phyloP scores from a whole-genome alignment of 257 asterid genomes.

The Solanum habrochaites region DNA sequence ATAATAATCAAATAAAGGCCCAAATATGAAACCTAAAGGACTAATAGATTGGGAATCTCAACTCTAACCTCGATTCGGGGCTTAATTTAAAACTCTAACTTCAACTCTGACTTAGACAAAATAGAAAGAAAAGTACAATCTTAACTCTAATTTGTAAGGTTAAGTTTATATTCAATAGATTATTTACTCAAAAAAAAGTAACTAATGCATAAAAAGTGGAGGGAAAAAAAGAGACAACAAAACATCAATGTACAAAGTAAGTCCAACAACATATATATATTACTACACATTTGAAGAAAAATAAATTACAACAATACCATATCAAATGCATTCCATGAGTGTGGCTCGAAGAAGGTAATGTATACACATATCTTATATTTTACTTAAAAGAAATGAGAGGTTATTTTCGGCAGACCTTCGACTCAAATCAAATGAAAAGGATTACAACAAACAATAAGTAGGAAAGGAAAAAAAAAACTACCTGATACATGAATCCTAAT shows the following conservation, averaged over 20 bases:
- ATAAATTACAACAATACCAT: background rate
- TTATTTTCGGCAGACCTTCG: background rate
- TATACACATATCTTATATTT: background rate
- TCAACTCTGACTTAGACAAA: background rate
- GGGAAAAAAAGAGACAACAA: background rate
- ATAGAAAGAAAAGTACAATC: background rate
- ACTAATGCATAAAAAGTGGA: background rate
- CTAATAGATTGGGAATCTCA: background rate
- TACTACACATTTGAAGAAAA: background rate
- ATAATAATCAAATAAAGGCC: background rate
- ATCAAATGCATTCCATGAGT: background rate
- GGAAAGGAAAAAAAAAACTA: background rate
- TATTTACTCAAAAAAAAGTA: background rate
- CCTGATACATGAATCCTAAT: accelerated
- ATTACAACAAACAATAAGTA: background rate
- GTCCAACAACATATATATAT: background rate
- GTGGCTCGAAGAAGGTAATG: background rate
- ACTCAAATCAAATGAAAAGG: background rate
- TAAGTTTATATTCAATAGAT: background rate
- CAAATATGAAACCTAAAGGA: no score
- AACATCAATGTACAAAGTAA: background rate
- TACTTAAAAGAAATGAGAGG: accelerated
- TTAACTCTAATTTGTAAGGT: background rate
- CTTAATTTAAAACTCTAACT: background rate
- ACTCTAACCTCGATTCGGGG: accelerated